Evolutionary conservation across 345 rosid genomes (phyloP).

Genomic region (Syzygium aqueum): DNA sequence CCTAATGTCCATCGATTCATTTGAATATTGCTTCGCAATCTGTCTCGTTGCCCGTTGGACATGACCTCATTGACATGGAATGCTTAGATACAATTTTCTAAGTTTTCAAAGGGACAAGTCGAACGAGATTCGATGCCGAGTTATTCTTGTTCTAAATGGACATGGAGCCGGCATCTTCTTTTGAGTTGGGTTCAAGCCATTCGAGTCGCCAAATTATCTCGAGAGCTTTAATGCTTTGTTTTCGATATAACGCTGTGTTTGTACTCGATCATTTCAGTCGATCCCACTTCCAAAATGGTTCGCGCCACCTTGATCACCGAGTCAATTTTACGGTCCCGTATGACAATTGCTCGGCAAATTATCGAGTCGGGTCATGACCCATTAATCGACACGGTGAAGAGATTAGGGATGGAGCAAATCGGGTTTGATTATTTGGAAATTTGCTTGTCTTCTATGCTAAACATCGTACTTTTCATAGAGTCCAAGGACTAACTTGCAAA

Average conservation of each 20-base stretch:
- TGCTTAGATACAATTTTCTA: accelerated
- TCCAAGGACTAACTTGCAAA: no score
- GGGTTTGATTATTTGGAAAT: not conserved
- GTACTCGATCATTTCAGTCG: accelerated
- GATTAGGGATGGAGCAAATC: no score
- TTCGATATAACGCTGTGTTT: accelerated
- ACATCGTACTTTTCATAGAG: no score
- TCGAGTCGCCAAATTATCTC: not conserved
- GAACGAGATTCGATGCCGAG: not conserved
- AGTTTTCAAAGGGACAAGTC: not conserved
- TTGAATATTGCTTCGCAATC: not conserved
- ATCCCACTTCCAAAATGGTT: not conserved
- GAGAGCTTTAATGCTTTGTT: not conserved
- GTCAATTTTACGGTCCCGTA: not conserved
- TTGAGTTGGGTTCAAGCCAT: accelerated
- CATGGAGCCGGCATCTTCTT: accelerated
- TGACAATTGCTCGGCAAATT: not conserved
- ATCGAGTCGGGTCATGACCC: not conserved
- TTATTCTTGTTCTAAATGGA: not conserved
- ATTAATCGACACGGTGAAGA: not conserved
- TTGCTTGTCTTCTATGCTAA: no score
- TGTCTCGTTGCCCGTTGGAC: not conserved
- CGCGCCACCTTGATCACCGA: accelerated
- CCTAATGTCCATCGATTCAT: no score
- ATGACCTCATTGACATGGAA: accelerated